Evolutionary conservation across 1,284 basidiomycete genomes (phyloP), one percentile per base, ranked within the genome.

Genomic region (Cystobasidium sp.): DNA sequence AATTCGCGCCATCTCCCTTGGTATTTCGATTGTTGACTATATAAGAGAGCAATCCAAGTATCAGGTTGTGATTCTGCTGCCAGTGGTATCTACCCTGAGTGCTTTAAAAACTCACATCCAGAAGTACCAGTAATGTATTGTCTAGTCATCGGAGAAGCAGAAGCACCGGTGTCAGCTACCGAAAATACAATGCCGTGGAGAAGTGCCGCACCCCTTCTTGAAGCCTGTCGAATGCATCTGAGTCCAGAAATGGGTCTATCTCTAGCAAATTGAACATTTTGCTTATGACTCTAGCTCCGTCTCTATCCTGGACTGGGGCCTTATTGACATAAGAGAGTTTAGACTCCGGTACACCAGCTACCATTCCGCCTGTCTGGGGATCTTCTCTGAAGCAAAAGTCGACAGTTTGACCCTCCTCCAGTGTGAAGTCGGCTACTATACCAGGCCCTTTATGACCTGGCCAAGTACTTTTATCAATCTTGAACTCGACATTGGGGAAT

Each of bases 1-100:
- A 89, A 88, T 82, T 97, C 94, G 77, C 94, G 90, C 94, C 94
- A 97, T n/a, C 91, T 88, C 0, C 94, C 94, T 22, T 86, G 86
- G 82, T 97, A 97, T 0, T 89, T 91, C 18, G 90, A 65, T 62
- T 72, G 69, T 56, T 44, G 62, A 37, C 70, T 73, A 20, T 24
- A 52, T 39, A 6, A 52, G 37, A 8, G 47, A 18, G 12, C 37
- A 49, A 20, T 58, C 22, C n/a, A 18, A 41, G 14, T 47, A 44
- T 63, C 68, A 69, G 10, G 39, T 1, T 12, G 9, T 51, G 24
- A n/a, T 14, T 37, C 61, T 44, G 2, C 18, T 43, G n/a, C 43
- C 53, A 16, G 31, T 41, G 31, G 47, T 44, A 56, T 56, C 47
- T 18, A 10, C 31, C 31, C 31, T 31, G 5, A 31, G 31, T 53